Percentiles rank a stretch among this genome's conserved stretches.
phyloP scores from a whole-genome alignment of 2,329 filamentous ascomycete genomes.

The Claviceps cyperi region DNA sequence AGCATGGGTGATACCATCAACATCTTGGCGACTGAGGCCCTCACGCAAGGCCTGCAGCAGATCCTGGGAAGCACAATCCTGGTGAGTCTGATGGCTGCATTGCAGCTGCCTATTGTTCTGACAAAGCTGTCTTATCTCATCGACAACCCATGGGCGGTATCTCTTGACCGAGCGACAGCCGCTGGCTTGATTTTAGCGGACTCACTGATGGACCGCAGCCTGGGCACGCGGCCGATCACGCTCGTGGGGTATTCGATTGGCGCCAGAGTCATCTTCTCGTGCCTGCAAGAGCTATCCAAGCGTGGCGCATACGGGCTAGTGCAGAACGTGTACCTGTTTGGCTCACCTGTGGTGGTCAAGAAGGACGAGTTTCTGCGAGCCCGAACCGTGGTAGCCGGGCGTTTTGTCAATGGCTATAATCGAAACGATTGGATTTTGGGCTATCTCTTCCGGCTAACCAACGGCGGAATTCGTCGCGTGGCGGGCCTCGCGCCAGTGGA shows the following conservation, averaged over 20 bases:
- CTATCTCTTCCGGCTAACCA: conserved; percentile 89
- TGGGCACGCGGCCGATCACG: conserved; percentile 82
- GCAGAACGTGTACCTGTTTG: conserved; percentile 92
- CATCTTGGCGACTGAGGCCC: conserved; percentile 91
- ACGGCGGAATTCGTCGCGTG: conserved; percentile 77
- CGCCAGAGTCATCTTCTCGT: conserved; percentile 82
- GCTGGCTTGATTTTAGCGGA: conserved; percentile 89
- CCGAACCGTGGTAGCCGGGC: conserved; percentile 73
- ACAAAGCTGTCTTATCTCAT: conserved; percentile 93
- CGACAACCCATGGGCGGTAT: conserved; percentile 98
- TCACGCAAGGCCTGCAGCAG: conserved; percentile 93
- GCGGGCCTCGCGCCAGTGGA: conserved; percentile 71
- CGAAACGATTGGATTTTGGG: conserved; percentile 94
- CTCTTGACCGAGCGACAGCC: conserved; percentile 73
- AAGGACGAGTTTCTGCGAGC: conserved; percentile 76
- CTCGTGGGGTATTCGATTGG: conserved; percentile 91
- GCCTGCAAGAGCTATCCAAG: conserved; percentile 70
- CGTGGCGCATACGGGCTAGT: conserved; percentile 76
- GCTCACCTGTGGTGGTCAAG: conserved; percentile 81
- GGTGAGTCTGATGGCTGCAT: conserved; percentile 76
- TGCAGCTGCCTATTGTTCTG: conserved; percentile 82
- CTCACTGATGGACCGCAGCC: conserved; percentile 78
- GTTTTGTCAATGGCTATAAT: conserved; percentile 89
- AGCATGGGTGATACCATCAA: conserved; percentile 99
- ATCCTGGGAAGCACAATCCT: conserved; percentile 82